phyloP scores from a whole-genome alignment of 176 grass and related monocot genomes.

The Cenchrus purpureus region DNA sequence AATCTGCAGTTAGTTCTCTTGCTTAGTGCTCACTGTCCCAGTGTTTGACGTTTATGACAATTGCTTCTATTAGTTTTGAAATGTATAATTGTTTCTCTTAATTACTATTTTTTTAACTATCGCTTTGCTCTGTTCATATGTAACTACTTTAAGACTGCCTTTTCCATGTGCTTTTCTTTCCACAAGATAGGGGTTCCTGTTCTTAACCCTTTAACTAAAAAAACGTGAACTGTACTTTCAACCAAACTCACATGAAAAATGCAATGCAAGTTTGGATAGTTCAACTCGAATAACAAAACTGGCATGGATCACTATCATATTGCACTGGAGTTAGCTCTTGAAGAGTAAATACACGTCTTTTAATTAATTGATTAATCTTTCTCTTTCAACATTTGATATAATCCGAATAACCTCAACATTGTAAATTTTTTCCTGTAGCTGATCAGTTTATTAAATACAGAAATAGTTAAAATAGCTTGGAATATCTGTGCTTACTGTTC shows the following conservation, averaged over 20 bases:
- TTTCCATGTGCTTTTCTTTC: constrained; percentile 1
- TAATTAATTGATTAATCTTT: constrained; percentile 24
- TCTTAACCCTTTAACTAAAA: constrained; percentile 18
- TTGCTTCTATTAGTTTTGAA: constrained; percentile 9
- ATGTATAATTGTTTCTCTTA: constrained; percentile 32
- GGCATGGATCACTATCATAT: constrained; percentile 9
- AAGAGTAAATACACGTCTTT: background rate
- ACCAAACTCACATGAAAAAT: constrained; percentile 27
- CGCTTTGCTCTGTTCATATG: constrained; percentile 14
- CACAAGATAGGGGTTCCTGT: constrained; percentile 22
- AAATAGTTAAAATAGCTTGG: constrained; percentile 34
- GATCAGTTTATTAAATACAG: constrained; percentile 6
- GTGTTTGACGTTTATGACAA: background rate
- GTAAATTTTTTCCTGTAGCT: background rate
- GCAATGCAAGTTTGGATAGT: background rate
- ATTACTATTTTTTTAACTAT: background rate
- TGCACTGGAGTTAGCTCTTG: constrained; percentile 22
- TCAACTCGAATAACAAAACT: constrained; percentile 20
- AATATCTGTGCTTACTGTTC: background rate
- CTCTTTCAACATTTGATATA: constrained; percentile 39
- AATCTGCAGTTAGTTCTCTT: constrained; percentile 25
- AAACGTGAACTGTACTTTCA: background rate
- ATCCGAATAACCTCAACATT: background rate
- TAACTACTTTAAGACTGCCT: constrained; percentile 24
- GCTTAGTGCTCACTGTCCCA: constrained; percentile 12